These are phyloP conservation scores for Cutaneotrichosporon cyanovorans DNA, from an alignment of 1,284 basidiomycete genomes.

Conservation along the genomic window DNA sequence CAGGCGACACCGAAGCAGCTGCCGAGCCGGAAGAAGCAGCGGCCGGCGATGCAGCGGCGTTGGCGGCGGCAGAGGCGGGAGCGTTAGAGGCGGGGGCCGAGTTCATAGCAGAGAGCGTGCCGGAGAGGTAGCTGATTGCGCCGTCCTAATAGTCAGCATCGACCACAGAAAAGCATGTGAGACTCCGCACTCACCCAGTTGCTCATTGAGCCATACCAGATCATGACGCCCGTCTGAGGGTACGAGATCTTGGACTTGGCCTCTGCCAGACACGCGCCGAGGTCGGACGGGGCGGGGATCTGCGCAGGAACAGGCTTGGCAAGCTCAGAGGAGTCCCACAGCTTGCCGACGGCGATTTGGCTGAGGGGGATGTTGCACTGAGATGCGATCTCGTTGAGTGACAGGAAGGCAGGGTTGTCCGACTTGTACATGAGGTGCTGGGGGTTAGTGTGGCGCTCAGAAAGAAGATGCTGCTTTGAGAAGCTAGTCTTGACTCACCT, in stretches of 20 bases:
- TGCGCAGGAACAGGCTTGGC: conserved; percentile 8
- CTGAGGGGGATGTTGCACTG: conserved; percentile 26
- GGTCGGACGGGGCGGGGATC: conserved; percentile 7
- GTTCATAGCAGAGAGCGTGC: conserved; percentile 1
- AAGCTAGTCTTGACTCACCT: not conserved
- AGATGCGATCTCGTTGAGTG: conserved; percentile 35
- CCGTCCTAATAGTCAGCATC: not conserved
- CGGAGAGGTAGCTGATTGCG: conserved; percentile 9
- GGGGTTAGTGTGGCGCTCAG: conserved; percentile 13
- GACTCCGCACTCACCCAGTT: conserved; percentile 5
- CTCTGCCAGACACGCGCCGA: conserved; percentile 11
- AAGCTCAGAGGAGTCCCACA: conserved; percentile 12
- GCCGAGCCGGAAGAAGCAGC: not conserved
- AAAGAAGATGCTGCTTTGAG: conserved; percentile 9
- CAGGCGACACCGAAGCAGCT: no score
- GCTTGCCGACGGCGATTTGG: conserved; percentile 45
- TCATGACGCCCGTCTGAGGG: conserved; percentile 16
- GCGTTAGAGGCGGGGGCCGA: not conserved
- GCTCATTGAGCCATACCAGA: conserved; percentile 11
- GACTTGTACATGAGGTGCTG: conserved; percentile 25
- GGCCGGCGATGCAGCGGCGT: not conserved
- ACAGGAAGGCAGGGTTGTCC: conserved; percentile 8
- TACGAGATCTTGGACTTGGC: conserved; percentile 6
- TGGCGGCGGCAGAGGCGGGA: not conserved
- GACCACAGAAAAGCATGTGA: no score